These are phyloP conservation scores for Mortierella sp. DNA, from an alignment of 371 early-diverging fungal genomes.

Conservation along the genomic window DNA sequence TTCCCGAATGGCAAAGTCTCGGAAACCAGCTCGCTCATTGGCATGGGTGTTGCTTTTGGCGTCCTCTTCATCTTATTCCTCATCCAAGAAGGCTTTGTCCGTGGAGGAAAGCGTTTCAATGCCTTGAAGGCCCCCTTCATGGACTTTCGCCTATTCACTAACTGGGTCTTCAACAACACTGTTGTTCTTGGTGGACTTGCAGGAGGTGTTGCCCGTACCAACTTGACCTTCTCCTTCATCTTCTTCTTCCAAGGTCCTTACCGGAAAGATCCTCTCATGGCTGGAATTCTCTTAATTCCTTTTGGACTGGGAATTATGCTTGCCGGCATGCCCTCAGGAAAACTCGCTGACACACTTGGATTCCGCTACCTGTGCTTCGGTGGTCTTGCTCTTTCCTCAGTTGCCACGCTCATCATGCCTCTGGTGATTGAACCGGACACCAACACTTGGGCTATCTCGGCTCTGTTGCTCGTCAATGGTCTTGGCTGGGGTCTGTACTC, in stretches of 20 bases:
- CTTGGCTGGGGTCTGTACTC: slow-evolving; percentile 51
- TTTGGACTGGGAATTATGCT: slow-evolving; percentile 49
- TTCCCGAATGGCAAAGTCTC: slow-evolving; percentile 51
- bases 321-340: slow-evolving; percentile 46
- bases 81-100: slow-evolving; percentile 27
- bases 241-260: slow-evolving; percentile 51
- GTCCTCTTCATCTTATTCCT: slow-evolving; percentile 41
- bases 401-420: slow-evolving; percentile 44
- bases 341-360: slow-evolving; percentile 37
- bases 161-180: slow-evolving; percentile 44
- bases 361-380: slow-evolving; percentile 35
- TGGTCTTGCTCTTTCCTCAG: slow-evolving; percentile 23
- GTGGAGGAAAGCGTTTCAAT: slow-evolving; percentile 46
- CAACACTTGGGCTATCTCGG: slow-evolving; percentile 37
- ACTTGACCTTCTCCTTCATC: slow-evolving; percentile 51
- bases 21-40: slow-evolving; percentile 30
- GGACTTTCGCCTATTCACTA: slow-evolving; percentile 43
- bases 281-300: slow-evolving; percentile 44
- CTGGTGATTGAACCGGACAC: slow-evolving; percentile 33
- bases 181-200: slow-evolving; percentile 50
- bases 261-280: slow-evolving; percentile 45
- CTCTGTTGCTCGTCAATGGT: slow-evolving; percentile 34
- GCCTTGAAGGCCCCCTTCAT: slow-evolving; percentile 33
- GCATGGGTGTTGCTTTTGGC: slow-evolving; percentile 46
- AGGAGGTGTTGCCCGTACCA: slow-evolving; percentile 49